Percentiles rank a stretch among this genome's conserved stretches.
Evolutionary conservation across 2,329 filamentous ascomycete genomes (phyloP).

Genomic region (Colletotrichum destructivum): DNA sequence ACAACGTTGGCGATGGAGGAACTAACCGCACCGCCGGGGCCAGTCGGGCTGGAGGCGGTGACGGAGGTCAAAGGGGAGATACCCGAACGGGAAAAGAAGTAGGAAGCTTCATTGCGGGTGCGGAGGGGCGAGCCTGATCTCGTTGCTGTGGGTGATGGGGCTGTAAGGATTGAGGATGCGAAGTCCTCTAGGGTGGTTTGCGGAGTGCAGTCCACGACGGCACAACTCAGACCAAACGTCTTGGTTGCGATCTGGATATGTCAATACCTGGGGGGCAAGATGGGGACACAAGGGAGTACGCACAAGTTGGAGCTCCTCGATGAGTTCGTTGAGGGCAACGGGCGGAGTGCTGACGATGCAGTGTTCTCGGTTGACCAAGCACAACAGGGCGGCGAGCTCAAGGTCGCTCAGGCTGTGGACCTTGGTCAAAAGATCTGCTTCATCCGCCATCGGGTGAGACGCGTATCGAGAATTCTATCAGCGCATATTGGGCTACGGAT

Average conservation of each 20-base stretch:
- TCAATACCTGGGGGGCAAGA: not conserved
- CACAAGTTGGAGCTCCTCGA: constrained; percentile 81
- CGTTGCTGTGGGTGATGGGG: constrained; percentile 48
- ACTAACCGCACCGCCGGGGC: constrained; percentile 37
- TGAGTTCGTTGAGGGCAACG: constrained; percentile 75
- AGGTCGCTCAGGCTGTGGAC: constrained; percentile 87
- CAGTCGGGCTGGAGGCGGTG: constrained; percentile 43
- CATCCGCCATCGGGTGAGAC: constrained; percentile 66
- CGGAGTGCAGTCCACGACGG: constrained; percentile 80
- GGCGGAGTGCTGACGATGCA: constrained; percentile 85
- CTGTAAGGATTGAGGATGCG: constrained; percentile 75
- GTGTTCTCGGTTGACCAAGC: constrained; percentile 85
- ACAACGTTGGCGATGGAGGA: constrained; percentile 83
- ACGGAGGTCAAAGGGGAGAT: constrained; percentile 50
- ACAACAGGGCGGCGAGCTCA: constrained; percentile 88
- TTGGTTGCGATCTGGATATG: constrained; percentile 71
- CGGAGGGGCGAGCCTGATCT: constrained; percentile 48
- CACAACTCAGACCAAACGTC: constrained; percentile 80
- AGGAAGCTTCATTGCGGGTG: constrained; percentile 41
- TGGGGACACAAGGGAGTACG: constrained; percentile 11
- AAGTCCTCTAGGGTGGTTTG: constrained; percentile 87
- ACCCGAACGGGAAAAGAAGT: constrained; percentile 45
- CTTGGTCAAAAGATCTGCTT: constrained; percentile 72
- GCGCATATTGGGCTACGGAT: constrained; percentile 33
- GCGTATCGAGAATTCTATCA: constrained; percentile 31